phyloP scores from a whole-genome alignment of 2,329 filamentous ascomycete genomes.

The Blastomyces percursus region DNA sequence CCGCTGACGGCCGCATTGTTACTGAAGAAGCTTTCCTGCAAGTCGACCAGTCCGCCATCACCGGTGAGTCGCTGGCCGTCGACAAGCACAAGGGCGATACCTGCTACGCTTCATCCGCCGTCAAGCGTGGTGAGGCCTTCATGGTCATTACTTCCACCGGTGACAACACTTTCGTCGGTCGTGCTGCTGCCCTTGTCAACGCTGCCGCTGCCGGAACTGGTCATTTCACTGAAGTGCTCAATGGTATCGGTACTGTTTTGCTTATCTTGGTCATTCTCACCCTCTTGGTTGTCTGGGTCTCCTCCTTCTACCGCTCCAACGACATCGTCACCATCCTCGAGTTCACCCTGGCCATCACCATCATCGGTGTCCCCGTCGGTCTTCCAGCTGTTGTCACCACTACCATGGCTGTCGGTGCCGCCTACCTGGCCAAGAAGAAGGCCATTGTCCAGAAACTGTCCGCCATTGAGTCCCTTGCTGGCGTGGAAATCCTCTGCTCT shows the following conservation, averaged over 20 bases:
- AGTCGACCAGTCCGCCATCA: slow-evolving; percentile 85
- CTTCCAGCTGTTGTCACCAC: slow-evolving; percentile 87
- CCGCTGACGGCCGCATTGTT: slow-evolving; percentile 76
- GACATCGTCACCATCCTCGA: slow-evolving; percentile 65
- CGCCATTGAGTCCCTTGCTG: slow-evolving; percentile 82
- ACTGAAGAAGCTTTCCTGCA: slow-evolving; percentile 77
- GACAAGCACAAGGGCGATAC: slow-evolving; percentile 75
- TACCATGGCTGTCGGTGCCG: slow-evolving; percentile 87
- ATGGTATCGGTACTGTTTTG: slow-evolving; percentile 72
- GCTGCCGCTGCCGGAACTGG: slow-evolving; percentile 62
- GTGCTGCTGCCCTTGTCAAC: slow-evolving; percentile 74
- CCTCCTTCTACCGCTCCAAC: slow-evolving; percentile 80
- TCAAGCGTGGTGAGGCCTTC: slow-evolving; percentile 84
- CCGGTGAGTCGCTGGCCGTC: slow-evolving; percentile 81
- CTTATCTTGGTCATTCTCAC: slow-evolving; percentile 72
- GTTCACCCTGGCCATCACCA: slow-evolving; percentile 80
- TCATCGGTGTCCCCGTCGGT: slow-evolving; percentile 86
- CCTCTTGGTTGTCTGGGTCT: slow-evolving; percentile 72
- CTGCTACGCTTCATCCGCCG: slow-evolving; percentile 74
- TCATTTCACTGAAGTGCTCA: slow-evolving; percentile 85
- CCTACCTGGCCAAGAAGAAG: slow-evolving; percentile 84
- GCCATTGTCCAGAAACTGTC: slow-evolving; percentile 89
- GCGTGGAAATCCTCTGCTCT: slow-evolving; percentile 87
- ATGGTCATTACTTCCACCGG: slow-evolving; percentile 73
- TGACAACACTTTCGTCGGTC: slow-evolving; percentile 84